Percentiles rank a stretch among this genome's conserved stretches.
Evolutionary conservation across 768 basidiomycete genomes (phyloP).

Genomic region (Auriscalpium vulgare): DNA sequence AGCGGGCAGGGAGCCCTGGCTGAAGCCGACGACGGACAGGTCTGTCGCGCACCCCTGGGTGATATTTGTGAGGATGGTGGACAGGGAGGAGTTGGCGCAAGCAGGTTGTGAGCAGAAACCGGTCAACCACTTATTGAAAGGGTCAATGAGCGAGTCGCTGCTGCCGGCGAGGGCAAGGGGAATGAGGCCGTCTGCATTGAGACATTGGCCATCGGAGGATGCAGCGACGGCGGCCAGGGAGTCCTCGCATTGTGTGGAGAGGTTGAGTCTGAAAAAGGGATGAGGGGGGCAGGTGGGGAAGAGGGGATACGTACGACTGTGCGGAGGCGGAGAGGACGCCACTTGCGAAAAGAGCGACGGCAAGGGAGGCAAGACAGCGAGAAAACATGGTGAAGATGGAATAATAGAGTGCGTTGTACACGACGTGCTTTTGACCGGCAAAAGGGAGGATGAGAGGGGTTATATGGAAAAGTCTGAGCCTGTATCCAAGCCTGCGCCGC

Average conservation of each 20-base stretch:
- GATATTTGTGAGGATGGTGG: constrained; percentile 44
- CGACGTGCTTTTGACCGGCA: too few species aligned
- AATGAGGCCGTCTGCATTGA: constrained; percentile 40
- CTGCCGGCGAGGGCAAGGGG: constrained; percentile 26
- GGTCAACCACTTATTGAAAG: constrained; percentile 54
- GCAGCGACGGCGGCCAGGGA: constrained; percentile 38
- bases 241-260: constrained; percentile 42
- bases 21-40: constrained; percentile 21
- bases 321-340: constrained; percentile 16
- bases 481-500: too few species aligned
- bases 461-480: too few species aligned
- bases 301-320: constrained; percentile 12
- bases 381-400: not conserved
- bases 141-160: constrained; percentile 34
- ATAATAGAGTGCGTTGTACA: not conserved
- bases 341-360: constrained; percentile 10
- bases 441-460: too few species aligned
- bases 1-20: constrained; percentile 10
- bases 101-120: constrained; percentile 43
- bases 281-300: not conserved
- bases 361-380: not conserved
- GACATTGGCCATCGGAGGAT: constrained; percentile 38
- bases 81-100: constrained; percentile 55
- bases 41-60: constrained; percentile 43
- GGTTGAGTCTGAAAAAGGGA: constrained; percentile 13